These are phyloP conservation scores for Tribonema minus DNA, from an alignment of 108 stramenopile species.

Conservation along the genomic window DNA sequence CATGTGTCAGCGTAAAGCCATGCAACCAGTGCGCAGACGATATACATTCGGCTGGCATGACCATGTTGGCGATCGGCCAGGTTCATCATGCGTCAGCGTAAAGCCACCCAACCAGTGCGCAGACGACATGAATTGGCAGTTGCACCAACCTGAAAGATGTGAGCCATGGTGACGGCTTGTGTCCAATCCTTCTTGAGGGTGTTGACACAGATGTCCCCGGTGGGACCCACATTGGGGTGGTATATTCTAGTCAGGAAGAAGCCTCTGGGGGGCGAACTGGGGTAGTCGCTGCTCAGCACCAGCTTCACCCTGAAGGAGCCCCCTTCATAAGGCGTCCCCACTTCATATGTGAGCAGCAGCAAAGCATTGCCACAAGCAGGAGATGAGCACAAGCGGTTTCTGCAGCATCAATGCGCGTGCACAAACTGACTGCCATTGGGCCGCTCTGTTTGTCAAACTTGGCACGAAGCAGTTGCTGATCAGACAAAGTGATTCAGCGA, in stretches of 20 bases:
- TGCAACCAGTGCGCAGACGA: too few species aligned
- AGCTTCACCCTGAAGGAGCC: slow-evolving; percentile 90
- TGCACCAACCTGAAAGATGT: slow-evolving; percentile 74
- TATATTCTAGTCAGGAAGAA: slow-evolving; percentile 97
- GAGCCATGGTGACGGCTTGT: slow-evolving; percentile 72
- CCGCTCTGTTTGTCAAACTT: neutral
- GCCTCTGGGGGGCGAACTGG: slow-evolving; percentile 84
- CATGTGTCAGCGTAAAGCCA: too few species aligned
- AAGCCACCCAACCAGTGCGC: too few species aligned
- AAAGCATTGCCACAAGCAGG: neutral
- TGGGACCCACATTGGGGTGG: slow-evolving; percentile 94
- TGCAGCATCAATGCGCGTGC: too few species aligned
- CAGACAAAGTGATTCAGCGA: neutral
- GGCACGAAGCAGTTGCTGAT: neutral
- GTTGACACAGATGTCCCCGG: slow-evolving; percentile 97
- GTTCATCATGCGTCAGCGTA: too few species aligned
- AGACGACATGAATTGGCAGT: too few species aligned
- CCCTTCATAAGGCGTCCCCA: slow-evolving; percentile 88
- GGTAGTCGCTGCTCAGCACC: slow-evolving; percentile 62
- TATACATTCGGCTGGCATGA: too few species aligned
- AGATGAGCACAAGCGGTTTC: neutral
- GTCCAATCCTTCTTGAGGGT: slow-evolving; percentile 97
- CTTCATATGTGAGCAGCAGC: slow-evolving; percentile 2
- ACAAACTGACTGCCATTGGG: too few species aligned
- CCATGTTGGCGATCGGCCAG: too few species aligned